Percentiles rank a stretch among this genome's conserved stretches.
Conservation (phyloP, 2,329 filamentous ascomycete genomes). For the Cyanodermella asteris region DNA sequence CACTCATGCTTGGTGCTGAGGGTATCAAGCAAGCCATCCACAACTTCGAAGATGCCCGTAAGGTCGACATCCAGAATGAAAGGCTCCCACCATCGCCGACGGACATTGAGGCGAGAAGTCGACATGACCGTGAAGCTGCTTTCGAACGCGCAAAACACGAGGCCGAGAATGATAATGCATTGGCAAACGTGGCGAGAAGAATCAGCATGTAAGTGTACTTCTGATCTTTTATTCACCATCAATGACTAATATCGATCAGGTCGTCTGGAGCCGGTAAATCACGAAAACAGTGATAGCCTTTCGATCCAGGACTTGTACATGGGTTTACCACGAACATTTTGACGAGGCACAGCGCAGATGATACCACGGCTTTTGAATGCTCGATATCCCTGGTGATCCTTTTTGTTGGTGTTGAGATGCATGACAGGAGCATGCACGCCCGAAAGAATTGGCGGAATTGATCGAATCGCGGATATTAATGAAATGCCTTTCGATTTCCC, state of each 20-base stretch:
- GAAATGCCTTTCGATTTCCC: too few species aligned
- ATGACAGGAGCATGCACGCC: too few species aligned
- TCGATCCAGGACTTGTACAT: too few species aligned
- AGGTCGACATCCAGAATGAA: conserved; percentile 95
- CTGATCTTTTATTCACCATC: conserved; percentile 7
- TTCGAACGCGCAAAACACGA: conserved; percentile 70
- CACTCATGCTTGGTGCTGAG: conserved; percentile 92
- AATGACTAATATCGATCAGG: conserved; percentile 10
- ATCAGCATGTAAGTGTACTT: conserved; percentile 70
- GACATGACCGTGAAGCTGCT: conserved; percentile 61
- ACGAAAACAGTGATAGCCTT: too few species aligned
- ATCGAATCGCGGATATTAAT: too few species aligned
- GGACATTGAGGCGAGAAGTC: conserved; percentile 65
- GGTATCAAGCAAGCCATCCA: conserved; percentile 97
- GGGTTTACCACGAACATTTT: too few species aligned
- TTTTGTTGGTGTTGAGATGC: too few species aligned
- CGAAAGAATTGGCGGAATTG: too few species aligned
- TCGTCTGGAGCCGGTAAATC: conserved; percentile 18
- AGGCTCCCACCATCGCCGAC: conserved; percentile 78
- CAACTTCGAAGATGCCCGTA: conserved; percentile 88
- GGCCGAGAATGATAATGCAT: conserved; percentile 73
- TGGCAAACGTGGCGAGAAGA: conserved; percentile 70
- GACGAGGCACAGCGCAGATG: too few species aligned
- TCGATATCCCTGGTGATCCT: too few species aligned
- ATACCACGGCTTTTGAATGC: too few species aligned